Base-by-base conservation (phyloP, 2,329 filamentous ascomycete species). In the Fusarium sororula region DNA sequence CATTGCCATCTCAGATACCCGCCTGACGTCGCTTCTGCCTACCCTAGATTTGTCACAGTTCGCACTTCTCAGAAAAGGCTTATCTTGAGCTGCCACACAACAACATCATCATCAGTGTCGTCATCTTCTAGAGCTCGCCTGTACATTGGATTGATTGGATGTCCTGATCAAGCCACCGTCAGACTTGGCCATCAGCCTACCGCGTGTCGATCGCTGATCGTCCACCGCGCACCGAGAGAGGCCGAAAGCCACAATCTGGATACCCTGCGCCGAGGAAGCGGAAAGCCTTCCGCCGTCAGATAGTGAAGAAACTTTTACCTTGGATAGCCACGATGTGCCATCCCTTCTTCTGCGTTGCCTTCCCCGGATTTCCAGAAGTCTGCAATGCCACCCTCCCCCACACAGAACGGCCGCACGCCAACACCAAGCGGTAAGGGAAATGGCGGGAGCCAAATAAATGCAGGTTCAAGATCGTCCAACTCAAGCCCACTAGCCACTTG, bases 351-450 rank as follows among this genome's bases (percentile, higher is more conserved):
- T 66, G 44, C 28, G 41, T 35, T 39, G 56, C n/a, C 22, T 72
- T 74, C 71, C 72, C 72, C 72, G 47, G 72, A 72, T 74, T 74
- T 74, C 72, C 71, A 74, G 71, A 74, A 74, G 56, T 51, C 58
- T 74, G 72, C 72, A 74, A 71, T 74, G 71, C 54, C 71, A 74
- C 71, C 71, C 71, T 72, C 71, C 71, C 54, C 51, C 67, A 62
- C 57, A 41, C 62, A 44, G 41, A 67, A 74, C 13, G 63, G 60
- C 58, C 67, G 70, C 68, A 67, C 71, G 67, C 41, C 55, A 50
- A 50, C 41, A 58, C 58, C 55, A 58, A 72, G 66, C 57, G 56
- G 68, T 62, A 74, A 61, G 65, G 56, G 58, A 73, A 61, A 44
- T 51, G 57, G 63, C 71, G 62, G 66, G 66, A 74, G 70, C 71